Conservation (phyloP, 495 filamentous ascomycete genomes). For the Podospora fimiseda region DNA sequence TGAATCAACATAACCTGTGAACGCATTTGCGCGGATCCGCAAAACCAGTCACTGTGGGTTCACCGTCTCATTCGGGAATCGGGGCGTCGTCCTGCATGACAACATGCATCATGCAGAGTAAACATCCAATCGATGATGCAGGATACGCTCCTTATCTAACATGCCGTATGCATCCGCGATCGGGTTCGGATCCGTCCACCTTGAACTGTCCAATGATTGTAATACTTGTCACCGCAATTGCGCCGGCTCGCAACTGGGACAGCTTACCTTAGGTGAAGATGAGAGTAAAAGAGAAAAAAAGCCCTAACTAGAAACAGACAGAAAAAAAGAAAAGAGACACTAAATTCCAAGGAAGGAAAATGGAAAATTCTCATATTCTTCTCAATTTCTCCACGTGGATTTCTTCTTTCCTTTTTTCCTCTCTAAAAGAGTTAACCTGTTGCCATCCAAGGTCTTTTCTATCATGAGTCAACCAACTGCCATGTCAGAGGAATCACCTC, state of each 20-base stretch:
- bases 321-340: neutral
- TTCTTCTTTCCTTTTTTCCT: too few species aligned
- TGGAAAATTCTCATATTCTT: too few species aligned
- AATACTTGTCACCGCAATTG: constrained; percentile 15
- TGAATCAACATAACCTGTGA: neutral
- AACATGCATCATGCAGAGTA: neutral
- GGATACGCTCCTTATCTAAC: neutral
- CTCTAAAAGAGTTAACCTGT: too few species aligned
- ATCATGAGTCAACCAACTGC: neutral
- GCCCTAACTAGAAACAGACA: neutral
- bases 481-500: too few species aligned
- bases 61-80: neutral
- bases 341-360: neutral
- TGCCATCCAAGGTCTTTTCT: too few species aligned
- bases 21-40: constrained; percentile 5
- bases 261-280: neutral
- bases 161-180: neutral
- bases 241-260: constrained; percentile 18
- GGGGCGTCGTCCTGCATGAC: neutral
- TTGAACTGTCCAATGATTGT: constrained; percentile 7
- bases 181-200: neutral
- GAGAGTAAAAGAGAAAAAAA: neutral
- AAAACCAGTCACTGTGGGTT: neutral
- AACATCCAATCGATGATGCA: neutral
- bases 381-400: too few species aligned